Evolutionary conservation across 2,329 filamentous ascomycete genomes (phyloP).

Genomic region (Proliferodiscus dingleyae): DNA sequence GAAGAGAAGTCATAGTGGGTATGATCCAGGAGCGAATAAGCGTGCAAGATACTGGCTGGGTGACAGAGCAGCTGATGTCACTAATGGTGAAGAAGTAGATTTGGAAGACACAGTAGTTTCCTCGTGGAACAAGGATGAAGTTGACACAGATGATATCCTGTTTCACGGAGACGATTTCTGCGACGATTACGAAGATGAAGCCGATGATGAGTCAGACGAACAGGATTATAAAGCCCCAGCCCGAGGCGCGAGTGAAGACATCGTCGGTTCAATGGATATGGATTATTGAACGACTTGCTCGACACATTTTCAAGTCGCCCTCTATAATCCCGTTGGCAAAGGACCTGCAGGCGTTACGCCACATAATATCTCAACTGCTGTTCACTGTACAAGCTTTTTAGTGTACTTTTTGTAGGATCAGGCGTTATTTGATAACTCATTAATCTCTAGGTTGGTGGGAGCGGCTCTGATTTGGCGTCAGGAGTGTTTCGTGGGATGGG

Average conservation of each 20-base stretch:
- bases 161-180: constrained; percentile 43
- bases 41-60: constrained; percentile 87
- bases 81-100: constrained; percentile 36
- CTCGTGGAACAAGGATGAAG: constrained; percentile 37
- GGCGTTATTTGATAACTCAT: background rate
- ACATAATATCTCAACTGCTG: constrained; percentile 12
- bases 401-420: constrained; percentile 16
- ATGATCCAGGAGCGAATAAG: constrained; percentile 62
- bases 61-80: constrained; percentile 46
- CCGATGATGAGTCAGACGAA: constrained; percentile 32
- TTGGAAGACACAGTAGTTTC: constrained; percentile 36
- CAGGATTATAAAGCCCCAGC: constrained; percentile 42
- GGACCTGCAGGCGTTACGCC: constrained; percentile 4
- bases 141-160: constrained; percentile 45
- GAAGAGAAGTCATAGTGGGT: constrained; percentile 26
- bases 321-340: constrained; percentile 13
- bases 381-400: constrained; percentile 4
- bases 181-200: constrained; percentile 32
- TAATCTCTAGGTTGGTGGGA: constrained; percentile 9
- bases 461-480: constrained; percentile 3
- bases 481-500: background rate
- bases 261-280: constrained; percentile 59
- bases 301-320: constrained; percentile 2
- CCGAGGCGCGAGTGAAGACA: constrained; percentile 57
- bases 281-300: constrained; percentile 30